phyloP scores from a whole-genome alignment of 208 protist genomes.

The Crithidia fasciculata region DNA sequence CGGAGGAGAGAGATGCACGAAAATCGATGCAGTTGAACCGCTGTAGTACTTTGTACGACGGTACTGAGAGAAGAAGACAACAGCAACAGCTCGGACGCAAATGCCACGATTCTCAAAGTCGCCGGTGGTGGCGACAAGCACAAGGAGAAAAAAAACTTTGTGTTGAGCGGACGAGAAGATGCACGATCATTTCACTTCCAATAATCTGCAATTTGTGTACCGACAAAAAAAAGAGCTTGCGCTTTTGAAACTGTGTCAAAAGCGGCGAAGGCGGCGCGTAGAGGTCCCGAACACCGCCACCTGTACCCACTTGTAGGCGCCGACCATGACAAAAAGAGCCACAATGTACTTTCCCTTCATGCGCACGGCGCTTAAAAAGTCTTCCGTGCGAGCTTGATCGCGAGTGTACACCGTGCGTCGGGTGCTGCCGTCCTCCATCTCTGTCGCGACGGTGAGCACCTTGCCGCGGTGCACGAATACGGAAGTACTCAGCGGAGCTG shows the following conservation, averaged over 20 bases:
- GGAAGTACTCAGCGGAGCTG: neutral
- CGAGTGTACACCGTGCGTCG: conserved; percentile 9
- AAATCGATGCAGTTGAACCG: too few species aligned
- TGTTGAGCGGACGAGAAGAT: too few species aligned
- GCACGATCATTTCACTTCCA: too few species aligned
- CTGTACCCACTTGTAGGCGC: conserved; percentile 58
- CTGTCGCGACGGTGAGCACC: conserved; percentile 9
- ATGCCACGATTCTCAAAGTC: too few species aligned
- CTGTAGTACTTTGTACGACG: too few species aligned
- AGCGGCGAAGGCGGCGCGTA: conserved; percentile 22
- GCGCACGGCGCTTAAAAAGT: conserved; percentile 18
- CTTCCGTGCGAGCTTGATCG: neutral
- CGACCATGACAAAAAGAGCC: conserved; percentile 54
- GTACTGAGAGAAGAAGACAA: too few species aligned
- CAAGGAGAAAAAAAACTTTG: too few species aligned
- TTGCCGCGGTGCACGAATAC: conserved; percentile 20
- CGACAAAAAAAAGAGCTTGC: too few species aligned
- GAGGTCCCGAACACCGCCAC: conserved; percentile 15
- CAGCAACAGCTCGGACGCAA: too few species aligned
- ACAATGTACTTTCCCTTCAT: conserved; percentile 54
- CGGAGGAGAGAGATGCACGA: too few species aligned
- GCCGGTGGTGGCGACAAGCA: too few species aligned
- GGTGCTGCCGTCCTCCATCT: neutral
- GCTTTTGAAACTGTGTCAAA: conserved; percentile 6
- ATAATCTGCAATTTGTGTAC: too few species aligned